A percentile compares a stretch with the other conserved stretches of the same genome.
These are phyloP conservation scores for Juncus effusus DNA, from an alignment of 176 grass and related monocot genomes.

Conservation along the genomic window DNA sequence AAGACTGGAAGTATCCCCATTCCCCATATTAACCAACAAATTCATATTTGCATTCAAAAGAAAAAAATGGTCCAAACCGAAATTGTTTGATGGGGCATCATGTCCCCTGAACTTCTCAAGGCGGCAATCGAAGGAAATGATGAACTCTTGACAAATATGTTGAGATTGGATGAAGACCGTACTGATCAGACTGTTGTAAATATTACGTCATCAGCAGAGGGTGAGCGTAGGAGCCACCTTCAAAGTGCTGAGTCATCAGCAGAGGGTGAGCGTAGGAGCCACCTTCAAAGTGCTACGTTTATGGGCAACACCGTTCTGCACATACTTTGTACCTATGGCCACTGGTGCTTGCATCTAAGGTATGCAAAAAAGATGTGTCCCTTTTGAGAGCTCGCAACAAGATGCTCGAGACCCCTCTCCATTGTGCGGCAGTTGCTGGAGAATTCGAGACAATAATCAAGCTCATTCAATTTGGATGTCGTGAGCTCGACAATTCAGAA, in stretches of 20 bases:
- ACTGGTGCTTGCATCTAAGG: neutral
- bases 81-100: too few relatives aligned
- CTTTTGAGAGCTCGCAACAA: neutral
- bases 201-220: neutral
- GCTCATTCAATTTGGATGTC: neutral
- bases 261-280: too few relatives aligned
- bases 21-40: too few relatives aligned
- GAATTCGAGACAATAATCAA: neutral
- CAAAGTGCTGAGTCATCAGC: neutral
- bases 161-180: too few relatives aligned
- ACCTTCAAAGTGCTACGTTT: neutral
- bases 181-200: too few relatives aligned
- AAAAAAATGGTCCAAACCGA: too few relatives aligned
- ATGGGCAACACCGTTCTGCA: neutral
- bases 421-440: conserved; percentile 20
- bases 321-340: neutral
- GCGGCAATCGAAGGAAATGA: too few relatives aligned
- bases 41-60: too few relatives aligned
- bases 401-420: conserved; percentile 26
- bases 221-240: neutral
- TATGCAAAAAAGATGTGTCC: neutral
- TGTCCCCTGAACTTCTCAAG: too few relatives aligned
- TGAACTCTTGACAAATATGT: too few relatives aligned
- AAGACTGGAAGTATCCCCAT: too few relatives aligned
- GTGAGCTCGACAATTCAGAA: too few relatives aligned